Percentiles rank a stretch among this genome's conserved stretches.
phyloP scores from a whole-genome alignment of 352 stramenopile genomes.

The Phytophthora foliorum region DNA sequence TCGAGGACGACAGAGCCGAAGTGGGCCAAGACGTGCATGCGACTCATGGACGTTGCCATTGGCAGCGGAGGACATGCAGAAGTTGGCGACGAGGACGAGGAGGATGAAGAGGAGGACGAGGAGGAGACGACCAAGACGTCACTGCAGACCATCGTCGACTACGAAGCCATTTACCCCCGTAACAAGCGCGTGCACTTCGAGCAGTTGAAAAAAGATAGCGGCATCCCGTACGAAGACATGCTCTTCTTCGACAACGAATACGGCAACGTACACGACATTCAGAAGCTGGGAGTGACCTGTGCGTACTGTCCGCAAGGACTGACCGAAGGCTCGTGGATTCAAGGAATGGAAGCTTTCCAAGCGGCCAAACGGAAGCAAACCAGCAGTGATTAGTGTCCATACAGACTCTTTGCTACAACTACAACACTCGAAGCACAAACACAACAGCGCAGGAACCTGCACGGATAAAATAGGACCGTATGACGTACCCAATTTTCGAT shows the following conservation, averaged over 20 bases:
- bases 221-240: slow-evolving; percentile 95
- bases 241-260: slow-evolving; percentile 97
- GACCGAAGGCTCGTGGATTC: slow-evolving; percentile 66
- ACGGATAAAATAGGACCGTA: background rate
- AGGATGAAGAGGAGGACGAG: background rate
- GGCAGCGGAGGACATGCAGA: slow-evolving; percentile 54
- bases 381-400: background rate
- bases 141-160: slow-evolving; percentile 74
- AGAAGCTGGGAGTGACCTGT: slow-evolving; percentile 76
- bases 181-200: slow-evolving; percentile 94
- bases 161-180: slow-evolving; percentile 85
- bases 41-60: slow-evolving; percentile 71
- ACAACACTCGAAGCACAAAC: too few species aligned
- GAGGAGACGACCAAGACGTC: slow-evolving; percentile 40
- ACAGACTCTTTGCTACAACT: background rate
- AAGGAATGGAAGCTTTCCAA: slow-evolving; percentile 81
- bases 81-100: background rate
- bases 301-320: slow-evolving; percentile 85
- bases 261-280: slow-evolving; percentile 81
- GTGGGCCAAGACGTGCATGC: slow-evolving; percentile 85
- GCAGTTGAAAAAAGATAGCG: slow-evolving; percentile 89
- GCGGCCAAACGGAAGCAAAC: slow-evolving; percentile 45
- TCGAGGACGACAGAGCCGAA: slow-evolving; percentile 80
- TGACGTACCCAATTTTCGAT: background rate
- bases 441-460: too few species aligned